Evolutionary conservation across 148 eudicot species (phyloP).

Genomic region (Vaccinium vitisidaea): DNA sequence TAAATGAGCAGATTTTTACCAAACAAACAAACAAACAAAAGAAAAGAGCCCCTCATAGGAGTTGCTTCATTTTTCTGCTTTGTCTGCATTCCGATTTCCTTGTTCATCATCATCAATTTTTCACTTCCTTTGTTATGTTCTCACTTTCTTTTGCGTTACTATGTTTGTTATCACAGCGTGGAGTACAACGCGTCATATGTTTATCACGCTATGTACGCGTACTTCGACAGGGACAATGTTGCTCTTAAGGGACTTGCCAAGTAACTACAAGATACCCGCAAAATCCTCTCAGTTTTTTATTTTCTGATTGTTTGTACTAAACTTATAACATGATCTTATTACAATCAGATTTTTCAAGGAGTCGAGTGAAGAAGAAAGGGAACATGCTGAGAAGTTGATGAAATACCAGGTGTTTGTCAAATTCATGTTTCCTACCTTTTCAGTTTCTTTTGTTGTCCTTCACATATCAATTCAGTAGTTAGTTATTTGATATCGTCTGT

Average conservation of each 20-base stretch:
- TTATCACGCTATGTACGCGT: conserved; percentile 76
- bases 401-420: conserved; percentile 62
- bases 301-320: background rate
- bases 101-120: background rate
- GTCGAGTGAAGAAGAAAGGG: conserved; percentile 87
- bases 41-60: background rate
- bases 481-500: background rate
- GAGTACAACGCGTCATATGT: conserved; percentile 86
- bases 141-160: background rate
- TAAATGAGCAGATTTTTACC: background rate
- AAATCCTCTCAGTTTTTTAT: background rate
- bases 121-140: background rate
- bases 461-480: background rate
- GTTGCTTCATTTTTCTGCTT: background rate
- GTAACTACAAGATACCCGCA: conserved; percentile 28
- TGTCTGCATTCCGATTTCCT: background rate
- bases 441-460: background rate
- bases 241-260: conserved; percentile 87
- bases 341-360: conserved; percentile 66
- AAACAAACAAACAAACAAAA: background rate
- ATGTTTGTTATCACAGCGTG: conserved; percentile 52
- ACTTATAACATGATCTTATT: background rate
- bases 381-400: conserved; percentile 83
- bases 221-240: conserved; percentile 84
- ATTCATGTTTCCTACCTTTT: background rate